Percentiles rank a stretch among this genome's conserved stretches.
Conservation (phyloP, 305 asterid genomes). For the Fraxinus sp. region DNA sequence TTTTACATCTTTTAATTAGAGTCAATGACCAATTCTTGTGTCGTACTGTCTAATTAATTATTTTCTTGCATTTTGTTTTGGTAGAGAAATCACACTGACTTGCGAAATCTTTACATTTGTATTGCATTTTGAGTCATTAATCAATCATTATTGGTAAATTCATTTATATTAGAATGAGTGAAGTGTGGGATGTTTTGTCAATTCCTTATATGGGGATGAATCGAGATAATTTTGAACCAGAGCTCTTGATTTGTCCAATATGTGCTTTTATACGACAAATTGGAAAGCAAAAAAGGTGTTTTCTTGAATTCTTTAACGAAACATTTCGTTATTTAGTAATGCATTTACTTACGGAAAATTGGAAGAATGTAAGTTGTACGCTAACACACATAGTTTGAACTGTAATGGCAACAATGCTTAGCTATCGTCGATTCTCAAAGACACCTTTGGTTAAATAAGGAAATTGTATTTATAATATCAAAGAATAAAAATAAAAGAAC, state of each 20-base stretch:
- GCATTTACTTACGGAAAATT: background rate
- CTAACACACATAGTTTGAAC: background rate
- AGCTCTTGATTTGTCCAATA: background rate
- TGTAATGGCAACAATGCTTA: background rate
- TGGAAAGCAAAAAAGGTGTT: background rate
- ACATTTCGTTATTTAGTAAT: background rate
- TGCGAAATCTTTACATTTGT: background rate
- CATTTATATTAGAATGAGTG: background rate
- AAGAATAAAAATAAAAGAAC: background rate
- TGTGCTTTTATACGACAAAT: background rate
- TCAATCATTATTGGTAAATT: background rate
- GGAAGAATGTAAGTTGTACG: background rate
- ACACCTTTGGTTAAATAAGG: background rate
- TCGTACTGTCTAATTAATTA: background rate
- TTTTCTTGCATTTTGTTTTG: background rate
- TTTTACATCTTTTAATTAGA: background rate
- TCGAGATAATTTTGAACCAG: background rate
- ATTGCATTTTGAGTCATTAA: background rate
- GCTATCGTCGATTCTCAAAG: background rate
- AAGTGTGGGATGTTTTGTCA: background rate
- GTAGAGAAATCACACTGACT: background rate
- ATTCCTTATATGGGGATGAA: background rate
- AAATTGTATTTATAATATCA: background rate
- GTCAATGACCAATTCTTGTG: background rate
- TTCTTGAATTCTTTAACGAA: background rate